Evolutionary conservation across 2,329 filamentous ascomycete species (phyloP), one percentile per base, ranked within the genome.

Genomic region (Nigrograna mackinnonii): DNA sequence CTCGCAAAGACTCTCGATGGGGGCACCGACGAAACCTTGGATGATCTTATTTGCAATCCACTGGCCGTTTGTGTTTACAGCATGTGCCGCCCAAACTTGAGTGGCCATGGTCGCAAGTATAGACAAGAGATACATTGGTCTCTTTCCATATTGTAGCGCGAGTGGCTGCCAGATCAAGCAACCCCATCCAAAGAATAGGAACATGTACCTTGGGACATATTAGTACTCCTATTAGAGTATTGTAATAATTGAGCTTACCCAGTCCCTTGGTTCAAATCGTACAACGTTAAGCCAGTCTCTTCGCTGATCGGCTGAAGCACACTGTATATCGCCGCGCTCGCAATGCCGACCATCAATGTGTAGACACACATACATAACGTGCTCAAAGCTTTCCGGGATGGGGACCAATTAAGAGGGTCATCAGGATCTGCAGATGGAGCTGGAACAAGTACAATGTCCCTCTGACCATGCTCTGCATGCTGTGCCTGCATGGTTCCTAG

Each of bases 151-250:
- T 35, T 74, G 72, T 14, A 79, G 55, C 0, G 78, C 78, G 21
- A 80, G 54, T 3, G 78, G 76, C 49, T 80, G 77, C 72, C 74
- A 79, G 31, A 80, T 62, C 3, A 80, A 56, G 47, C 72, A 71
- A 0, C 74, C 76, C 75, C 75, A 79, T 3, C 76, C 75, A 18
- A 78, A 70, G 12, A 75, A 66, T 21, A 79, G 54, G 49, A 79
- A 79, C 74, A 78, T 77, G 37, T 74, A 71, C 2, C n/a, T n/a
- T n/a, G n/a, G n/a, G n/a, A n/a, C n/a, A n/a, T n/a, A n/a, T n/a
- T n/a, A n/a, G n/a, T n/a, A n/a, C n/a, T n/a, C n/a, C n/a, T n/a
- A n/a, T n/a, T n/a, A n/a, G n/a, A n/a, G n/a, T n/a, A n/a, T n/a
- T n/a, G n/a, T n/a, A n/a, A n/a, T n/a, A n/a, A n/a, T n/a, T n/a